These are phyloP conservation scores for Chenopodium suecicum DNA, from an alignment of 148 eudicot genomes.

Conservation along the genomic window DNA sequence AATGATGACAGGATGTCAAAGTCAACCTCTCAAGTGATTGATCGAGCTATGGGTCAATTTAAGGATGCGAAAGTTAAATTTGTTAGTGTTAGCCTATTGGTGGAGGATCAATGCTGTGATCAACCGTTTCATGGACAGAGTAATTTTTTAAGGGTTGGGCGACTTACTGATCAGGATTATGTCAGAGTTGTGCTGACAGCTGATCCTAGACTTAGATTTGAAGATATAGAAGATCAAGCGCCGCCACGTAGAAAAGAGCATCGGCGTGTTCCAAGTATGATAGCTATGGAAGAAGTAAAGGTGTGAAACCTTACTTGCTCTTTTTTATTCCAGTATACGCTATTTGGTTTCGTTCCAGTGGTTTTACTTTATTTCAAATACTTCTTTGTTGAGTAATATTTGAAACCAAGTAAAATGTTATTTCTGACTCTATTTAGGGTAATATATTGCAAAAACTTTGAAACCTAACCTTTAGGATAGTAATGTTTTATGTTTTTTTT, in stretches of 20 bases:
- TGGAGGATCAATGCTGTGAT: constrained; percentile 53
- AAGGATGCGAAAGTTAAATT: constrained; percentile 89
- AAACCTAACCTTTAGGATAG: too few relatives aligned
- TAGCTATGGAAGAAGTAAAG: constrained; percentile 99
- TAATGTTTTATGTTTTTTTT: too few relatives aligned
- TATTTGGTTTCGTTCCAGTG: neutral
- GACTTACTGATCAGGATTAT: constrained; percentile 55
- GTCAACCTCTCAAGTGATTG: constrained; percentile 91
- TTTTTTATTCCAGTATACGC: neutral
- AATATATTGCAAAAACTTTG: too few relatives aligned
- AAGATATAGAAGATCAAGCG: constrained; percentile 81
- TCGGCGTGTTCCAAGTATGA: constrained; percentile 94
- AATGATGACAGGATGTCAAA: constrained; percentile 88
- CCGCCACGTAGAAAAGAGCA: constrained; percentile 88
- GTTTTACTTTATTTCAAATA: neutral
- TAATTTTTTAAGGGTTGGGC: constrained; percentile 36
- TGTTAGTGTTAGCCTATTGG: constrained; percentile 68
- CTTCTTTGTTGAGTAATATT: too few relatives aligned
- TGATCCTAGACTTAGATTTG: constrained; percentile 84
- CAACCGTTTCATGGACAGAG: constrained; percentile 41
- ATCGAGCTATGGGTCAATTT: constrained; percentile 87
- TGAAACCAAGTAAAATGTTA: too few relatives aligned
- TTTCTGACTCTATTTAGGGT: too few relatives aligned
- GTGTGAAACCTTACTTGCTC: constrained; percentile 31
- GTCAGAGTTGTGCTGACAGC: constrained; percentile 86